These are phyloP conservation scores for Claviceps humidiphila DNA, from an alignment of 2,329 filamentous ascomycete genomes.

Conservation along the genomic window DNA sequence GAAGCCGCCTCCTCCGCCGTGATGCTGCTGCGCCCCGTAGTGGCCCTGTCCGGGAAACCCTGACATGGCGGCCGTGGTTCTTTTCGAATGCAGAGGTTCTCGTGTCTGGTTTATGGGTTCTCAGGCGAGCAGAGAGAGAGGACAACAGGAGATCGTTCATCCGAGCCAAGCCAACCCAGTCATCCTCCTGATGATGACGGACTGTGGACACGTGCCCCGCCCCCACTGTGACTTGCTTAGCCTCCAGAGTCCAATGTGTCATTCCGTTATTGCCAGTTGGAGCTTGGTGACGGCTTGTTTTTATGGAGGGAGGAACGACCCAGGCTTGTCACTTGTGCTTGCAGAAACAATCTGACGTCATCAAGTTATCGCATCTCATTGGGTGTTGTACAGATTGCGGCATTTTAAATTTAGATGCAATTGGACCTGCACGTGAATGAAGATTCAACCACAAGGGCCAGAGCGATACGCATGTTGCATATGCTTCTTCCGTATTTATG, in stretches of 20 bases:
- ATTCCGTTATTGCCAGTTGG: no score
- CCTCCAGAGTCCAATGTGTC: not conserved
- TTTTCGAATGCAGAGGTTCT: no score
- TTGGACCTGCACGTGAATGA: no score
- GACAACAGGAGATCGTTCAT: no score
- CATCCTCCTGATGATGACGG: not conserved
- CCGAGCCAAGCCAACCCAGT: no score
- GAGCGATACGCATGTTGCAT: no score
- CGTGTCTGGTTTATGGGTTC: no score
- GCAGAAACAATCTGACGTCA: not conserved
- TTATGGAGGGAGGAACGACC: conserved; percentile 1
- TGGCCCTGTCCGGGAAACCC: conserved; percentile 29
- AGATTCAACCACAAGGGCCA: no score
- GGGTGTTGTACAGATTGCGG: no score
- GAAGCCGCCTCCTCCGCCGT: conserved; percentile 15
- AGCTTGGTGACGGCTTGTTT: not conserved
- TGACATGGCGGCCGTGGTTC: conserved; percentile 17
- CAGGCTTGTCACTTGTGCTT: not conserved
- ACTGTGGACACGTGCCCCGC: not conserved
- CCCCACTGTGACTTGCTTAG: not conserved
- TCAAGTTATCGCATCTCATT: not conserved
- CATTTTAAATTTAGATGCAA: no score
- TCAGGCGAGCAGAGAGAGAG: no score
- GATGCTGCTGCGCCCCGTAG: conserved; percentile 20
- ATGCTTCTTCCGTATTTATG: no score